These are phyloP conservation scores for Cephalotrichum gorgonifer DNA, from an alignment of 2,329 filamentous ascomycete genomes.

Conservation along the genomic window DNA sequence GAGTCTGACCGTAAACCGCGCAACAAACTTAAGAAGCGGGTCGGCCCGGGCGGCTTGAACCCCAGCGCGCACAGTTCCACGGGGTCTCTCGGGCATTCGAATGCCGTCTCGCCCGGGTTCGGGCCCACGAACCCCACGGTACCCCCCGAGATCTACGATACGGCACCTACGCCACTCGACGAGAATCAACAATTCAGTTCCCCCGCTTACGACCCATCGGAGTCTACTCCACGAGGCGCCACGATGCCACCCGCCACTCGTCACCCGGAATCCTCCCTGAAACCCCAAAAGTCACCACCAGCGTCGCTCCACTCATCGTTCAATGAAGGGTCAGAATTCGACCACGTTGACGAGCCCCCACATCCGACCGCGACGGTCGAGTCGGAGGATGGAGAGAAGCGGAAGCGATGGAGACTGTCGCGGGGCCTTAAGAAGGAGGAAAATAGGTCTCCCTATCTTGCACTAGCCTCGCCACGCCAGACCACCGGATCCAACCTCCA, in stretches of 20 bases:
- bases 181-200: constrained; percentile 9
- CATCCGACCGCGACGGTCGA: constrained; percentile 20
- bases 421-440: constrained; percentile 49
- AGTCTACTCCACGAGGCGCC: constrained; percentile 34
- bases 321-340: constrained; percentile 74
- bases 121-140: constrained; percentile 39
- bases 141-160: constrained; percentile 3
- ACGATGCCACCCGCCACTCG: constrained; percentile 29
- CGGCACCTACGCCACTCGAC: background rate
- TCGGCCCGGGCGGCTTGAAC: constrained; percentile 57
- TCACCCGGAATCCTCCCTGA: constrained; percentile 25
- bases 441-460: constrained; percentile 26
- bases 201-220: constrained; percentile 24
- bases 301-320: constrained; percentile 67
- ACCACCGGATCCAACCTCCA: constrained; percentile 50
- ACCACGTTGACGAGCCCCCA: constrained; percentile 54
- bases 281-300: constrained; percentile 57
- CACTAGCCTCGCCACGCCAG: constrained; percentile 30
- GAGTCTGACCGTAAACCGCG: constrained; percentile 59
- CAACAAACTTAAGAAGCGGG: constrained; percentile 77
- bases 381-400: constrained; percentile 55
- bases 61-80: constrained; percentile 80
- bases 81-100: constrained; percentile 52
- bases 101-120: constrained; percentile 31
- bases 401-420: constrained; percentile 63